These are phyloP conservation scores for Chenopodium berlandieri DNA, from an alignment of 148 eudicot genomes.

Conservation along the genomic window DNA sequence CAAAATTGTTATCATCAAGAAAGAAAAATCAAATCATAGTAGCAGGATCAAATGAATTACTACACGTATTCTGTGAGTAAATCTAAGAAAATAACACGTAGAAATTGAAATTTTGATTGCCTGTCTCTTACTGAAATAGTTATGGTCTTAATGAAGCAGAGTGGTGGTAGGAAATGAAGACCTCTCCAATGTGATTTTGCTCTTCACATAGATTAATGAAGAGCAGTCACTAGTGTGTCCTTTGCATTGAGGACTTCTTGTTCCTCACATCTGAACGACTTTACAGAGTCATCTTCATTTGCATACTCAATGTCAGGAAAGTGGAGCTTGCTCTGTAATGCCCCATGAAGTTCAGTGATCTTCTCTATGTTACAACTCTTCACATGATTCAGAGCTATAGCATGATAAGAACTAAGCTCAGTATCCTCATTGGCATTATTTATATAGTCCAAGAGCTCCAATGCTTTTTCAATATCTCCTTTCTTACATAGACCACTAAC, in stretches of 20 bases:
- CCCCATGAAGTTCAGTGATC: constrained; percentile 24
- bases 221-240: constrained; percentile 2
- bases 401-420: constrained; percentile 22
- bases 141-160: neutral
- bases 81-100: neutral
- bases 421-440: constrained; percentile 24
- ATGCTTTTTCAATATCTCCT: constrained; percentile 36
- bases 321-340: constrained; percentile 21
- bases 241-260: constrained; percentile 1
- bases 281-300: constrained; percentile 1
- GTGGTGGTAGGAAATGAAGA: neutral
- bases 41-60: neutral
- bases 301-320: constrained; percentile 21
- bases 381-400: constrained; percentile 21
- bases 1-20: too few species aligned
- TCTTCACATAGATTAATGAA: neutral
- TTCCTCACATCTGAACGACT: constrained; percentile 7
- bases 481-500: constrained; percentile 39
- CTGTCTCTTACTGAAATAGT: neutral
- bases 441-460: constrained; percentile 42
- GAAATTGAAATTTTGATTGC: neutral
- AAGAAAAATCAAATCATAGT: neutral
- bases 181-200: neutral
- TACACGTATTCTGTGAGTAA: neutral
- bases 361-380: constrained; percentile 28